Percentiles rank a stretch among this genome's conserved stretches.
phyloP scores from a whole-genome alignment of 2,329 filamentous ascomycete species.

The Rosellinia necatrix region DNA sequence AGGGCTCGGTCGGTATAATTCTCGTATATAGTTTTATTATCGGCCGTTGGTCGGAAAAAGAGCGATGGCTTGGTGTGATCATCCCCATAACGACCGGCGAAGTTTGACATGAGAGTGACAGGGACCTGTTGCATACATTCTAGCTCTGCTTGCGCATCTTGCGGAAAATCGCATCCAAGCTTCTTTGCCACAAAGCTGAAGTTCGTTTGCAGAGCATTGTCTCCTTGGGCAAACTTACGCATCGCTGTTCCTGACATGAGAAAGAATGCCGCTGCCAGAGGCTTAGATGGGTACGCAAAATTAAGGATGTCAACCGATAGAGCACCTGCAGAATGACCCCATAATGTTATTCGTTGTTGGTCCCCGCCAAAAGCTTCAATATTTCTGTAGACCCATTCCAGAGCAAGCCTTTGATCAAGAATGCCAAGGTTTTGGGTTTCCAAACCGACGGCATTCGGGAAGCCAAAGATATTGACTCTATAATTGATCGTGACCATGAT shows the following conservation, averaged over 20 bases:
- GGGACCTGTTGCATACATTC: constrained; percentile 49
- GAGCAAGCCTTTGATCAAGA: constrained; percentile 42
- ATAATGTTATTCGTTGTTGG: constrained; percentile 30
- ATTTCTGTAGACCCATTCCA: constrained; percentile 45
- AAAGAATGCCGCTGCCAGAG: constrained; percentile 32
- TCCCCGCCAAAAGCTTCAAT: constrained; percentile 44
- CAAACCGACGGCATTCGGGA: constrained; percentile 40
- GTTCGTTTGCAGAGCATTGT: constrained; percentile 41
- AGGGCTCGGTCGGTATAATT: constrained; percentile 41
- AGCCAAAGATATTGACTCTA: constrained; percentile 45
- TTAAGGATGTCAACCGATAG: constrained; percentile 34
- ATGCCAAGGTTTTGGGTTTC: constrained; percentile 40
- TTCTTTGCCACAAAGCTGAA: constrained; percentile 42
- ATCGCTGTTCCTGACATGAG: constrained; percentile 34
- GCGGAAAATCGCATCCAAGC: constrained; percentile 36
- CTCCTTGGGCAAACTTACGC: constrained; percentile 31
- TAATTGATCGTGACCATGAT: constrained; percentile 45
- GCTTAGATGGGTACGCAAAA: constrained; percentile 32
- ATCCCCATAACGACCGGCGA: constrained; percentile 37
- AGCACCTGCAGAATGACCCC: constrained; percentile 36
- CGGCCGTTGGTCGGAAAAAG: constrained; percentile 40
- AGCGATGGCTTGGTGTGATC: constrained; percentile 34
- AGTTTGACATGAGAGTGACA: constrained; percentile 45
- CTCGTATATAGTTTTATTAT: constrained; percentile 41
- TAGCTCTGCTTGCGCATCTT: constrained; percentile 35